Percentiles rank a stretch among this genome's conserved stretches.
phyloP scores from a whole-genome alignment of 1,139 yeast species.

The Sugiyamaella japonica region DNA sequence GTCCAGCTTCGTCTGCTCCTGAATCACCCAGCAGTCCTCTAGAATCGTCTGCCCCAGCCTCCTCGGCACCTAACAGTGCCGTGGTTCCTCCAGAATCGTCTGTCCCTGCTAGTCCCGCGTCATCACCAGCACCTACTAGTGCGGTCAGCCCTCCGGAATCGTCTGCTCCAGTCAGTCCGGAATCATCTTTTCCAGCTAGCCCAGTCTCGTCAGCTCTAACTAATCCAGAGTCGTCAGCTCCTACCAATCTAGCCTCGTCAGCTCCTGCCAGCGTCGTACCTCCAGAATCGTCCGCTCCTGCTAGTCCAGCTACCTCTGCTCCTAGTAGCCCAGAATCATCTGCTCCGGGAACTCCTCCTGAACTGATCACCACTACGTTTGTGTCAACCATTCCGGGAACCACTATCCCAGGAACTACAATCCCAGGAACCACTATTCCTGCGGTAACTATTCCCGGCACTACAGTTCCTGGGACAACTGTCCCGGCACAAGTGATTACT shows the following conservation, averaged over 20 bases:
- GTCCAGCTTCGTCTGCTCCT: not conserved
- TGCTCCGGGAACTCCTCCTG: not conserved
- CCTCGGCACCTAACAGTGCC: not conserved
- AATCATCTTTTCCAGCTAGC: not conserved
- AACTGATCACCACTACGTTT: slow-evolving; percentile 17
- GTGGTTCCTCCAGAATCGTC: not conserved
- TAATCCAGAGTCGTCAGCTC: slow-evolving; percentile 12
- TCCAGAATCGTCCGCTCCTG: not conserved
- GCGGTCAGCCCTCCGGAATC: no score
- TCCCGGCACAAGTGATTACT: slow-evolving; percentile 15
- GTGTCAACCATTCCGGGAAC: slow-evolving; percentile 26
- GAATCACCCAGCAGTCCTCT: not conserved
- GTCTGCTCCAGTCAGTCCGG: not conserved
- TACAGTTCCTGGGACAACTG: slow-evolving; percentile 17
- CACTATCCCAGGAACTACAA: slow-evolving; percentile 27
- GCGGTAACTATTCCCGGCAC: slow-evolving; percentile 20
- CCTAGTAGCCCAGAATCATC: not conserved
- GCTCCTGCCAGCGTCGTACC: not conserved
- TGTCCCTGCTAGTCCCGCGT: not conserved
- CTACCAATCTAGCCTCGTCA: not conserved
- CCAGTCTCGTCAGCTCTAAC: slow-evolving; percentile 24
- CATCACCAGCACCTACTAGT: slow-evolving; percentile 14
- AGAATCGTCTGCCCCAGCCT: not conserved
- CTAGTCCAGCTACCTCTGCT: not conserved
- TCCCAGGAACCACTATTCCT: slow-evolving; percentile 26